Conservation (phyloP, 768 basidiomycete genomes). For the Gloeopeniophorella convolvens region DNA sequence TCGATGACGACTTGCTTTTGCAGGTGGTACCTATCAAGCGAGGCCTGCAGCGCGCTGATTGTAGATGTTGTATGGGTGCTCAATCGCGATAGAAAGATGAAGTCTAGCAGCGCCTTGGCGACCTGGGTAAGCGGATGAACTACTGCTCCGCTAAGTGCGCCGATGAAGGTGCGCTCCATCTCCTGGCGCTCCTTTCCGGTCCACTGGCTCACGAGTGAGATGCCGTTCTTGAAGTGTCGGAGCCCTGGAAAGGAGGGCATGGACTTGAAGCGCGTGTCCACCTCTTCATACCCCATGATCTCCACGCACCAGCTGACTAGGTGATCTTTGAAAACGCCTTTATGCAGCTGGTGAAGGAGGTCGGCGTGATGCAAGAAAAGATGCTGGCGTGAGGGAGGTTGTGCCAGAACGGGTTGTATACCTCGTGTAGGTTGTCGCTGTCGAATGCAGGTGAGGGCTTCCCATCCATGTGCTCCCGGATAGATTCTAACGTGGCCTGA, state of each 20-base stretch:
- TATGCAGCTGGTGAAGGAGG: conserved; percentile 21
- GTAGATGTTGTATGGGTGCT: too few relatives aligned
- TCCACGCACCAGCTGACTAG: conserved; percentile 4
- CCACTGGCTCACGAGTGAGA: neutral
- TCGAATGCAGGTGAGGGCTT: neutral
- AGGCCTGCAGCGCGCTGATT: neutral
- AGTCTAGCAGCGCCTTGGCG: too few relatives aligned
- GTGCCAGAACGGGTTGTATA: conserved; percentile 19
- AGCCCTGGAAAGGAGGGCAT: too few relatives aligned
- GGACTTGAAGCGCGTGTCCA: neutral
- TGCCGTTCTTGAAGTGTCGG: neutral
- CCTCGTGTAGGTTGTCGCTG: too few relatives aligned
- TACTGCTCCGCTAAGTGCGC: too few relatives aligned
- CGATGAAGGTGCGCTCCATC: too few relatives aligned
- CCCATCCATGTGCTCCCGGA: neutral
- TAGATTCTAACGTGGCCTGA: neutral
- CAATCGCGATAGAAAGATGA: too few relatives aligned
- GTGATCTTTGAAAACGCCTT: conserved; percentile 19
- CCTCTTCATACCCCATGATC: neutral
- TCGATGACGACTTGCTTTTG: neutral
- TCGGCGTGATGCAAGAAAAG: conserved; percentile 15
- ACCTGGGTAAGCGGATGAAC: too few relatives aligned
- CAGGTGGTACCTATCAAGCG: neutral
- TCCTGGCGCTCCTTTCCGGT: neutral
- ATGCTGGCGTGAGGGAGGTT: conserved; percentile 17